phyloP scores from a whole-genome alignment of 805 yeast genomes.

The Saturnispora saitoi region DNA sequence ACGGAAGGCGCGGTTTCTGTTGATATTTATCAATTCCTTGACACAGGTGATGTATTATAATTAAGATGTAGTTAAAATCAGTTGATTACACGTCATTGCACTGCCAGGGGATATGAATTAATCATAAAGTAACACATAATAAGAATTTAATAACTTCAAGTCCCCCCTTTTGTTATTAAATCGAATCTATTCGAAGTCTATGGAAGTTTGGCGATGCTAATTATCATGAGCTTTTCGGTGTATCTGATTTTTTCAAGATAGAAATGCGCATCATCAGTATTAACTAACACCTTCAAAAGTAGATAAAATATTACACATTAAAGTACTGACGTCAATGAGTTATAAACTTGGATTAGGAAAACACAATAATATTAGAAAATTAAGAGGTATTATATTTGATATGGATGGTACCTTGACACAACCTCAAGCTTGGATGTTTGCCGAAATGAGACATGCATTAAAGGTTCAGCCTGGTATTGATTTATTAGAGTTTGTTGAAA shows the following conservation, averaged over 20 bases:
- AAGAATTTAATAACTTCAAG: too few species aligned
- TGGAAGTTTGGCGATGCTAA: background rate
- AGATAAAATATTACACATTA: background rate
- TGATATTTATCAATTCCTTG: too few species aligned
- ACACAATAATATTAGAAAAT: background rate
- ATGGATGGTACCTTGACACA: slow-evolving; percentile 74
- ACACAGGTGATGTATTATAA: too few species aligned
- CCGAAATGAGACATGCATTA: slow-evolving; percentile 49
- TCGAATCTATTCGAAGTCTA: background rate
- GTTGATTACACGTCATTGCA: too few species aligned
- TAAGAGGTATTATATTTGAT: slow-evolving; percentile 56
- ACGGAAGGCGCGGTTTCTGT: too few species aligned
- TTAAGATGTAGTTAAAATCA: too few species aligned
- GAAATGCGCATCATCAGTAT: background rate
- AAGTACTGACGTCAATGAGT: background rate
- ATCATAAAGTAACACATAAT: too few species aligned
- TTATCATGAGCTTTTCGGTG: background rate
- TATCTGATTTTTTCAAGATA: background rate
- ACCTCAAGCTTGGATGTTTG: slow-evolving; percentile 43
- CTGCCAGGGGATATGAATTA: too few species aligned
- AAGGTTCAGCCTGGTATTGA: slow-evolving; percentile 33
- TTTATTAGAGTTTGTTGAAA: slow-evolving; percentile 42
- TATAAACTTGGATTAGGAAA: background rate
- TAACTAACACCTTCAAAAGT: background rate
- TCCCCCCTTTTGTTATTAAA: background rate